Evolutionary conservation across 345 rosid genomes (phyloP).

Genomic region (Luvunga scandens): DNA sequence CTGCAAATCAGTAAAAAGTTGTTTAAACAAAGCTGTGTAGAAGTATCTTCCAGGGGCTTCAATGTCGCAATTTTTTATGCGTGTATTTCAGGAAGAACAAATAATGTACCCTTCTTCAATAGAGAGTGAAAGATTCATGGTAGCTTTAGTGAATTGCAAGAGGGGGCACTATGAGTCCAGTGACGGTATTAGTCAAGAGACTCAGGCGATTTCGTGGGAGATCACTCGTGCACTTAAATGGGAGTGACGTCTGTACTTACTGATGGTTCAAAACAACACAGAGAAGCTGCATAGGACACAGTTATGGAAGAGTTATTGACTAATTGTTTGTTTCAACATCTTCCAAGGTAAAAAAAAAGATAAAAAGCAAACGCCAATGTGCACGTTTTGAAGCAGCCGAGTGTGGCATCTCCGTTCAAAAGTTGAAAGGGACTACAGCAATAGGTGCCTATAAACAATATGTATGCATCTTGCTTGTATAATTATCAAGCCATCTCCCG

Average conservation of each 20-base stretch:
- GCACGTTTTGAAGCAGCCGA: neutral
- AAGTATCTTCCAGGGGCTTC: neutral
- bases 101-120: constrained; percentile 78
- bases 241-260: constrained; percentile 1
- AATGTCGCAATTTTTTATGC: neutral
- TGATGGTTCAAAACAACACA: neutral
- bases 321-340: neutral
- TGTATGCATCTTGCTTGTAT: neutral
- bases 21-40: neutral
- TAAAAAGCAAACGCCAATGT: neutral
- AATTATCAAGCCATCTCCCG: neutral
- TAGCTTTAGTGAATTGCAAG: constrained; percentile 62
- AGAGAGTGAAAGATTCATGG: constrained; percentile 68
- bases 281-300: neutral
- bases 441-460: neutral
- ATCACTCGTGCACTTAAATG: constrained; percentile 71
- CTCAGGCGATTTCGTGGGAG: constrained; percentile 60
- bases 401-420: neutral
- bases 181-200: constrained; percentile 17
- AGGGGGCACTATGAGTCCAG: constrained; percentile 21
- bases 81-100: constrained; percentile 68
- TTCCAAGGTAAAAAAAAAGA: neutral
- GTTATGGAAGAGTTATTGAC: neutral
- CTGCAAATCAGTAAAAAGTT: too few relatives aligned
- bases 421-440: neutral